Evolutionary conservation across 306 rosid genomes (phyloP).

Genomic region (Cajanus cajan): DNA sequence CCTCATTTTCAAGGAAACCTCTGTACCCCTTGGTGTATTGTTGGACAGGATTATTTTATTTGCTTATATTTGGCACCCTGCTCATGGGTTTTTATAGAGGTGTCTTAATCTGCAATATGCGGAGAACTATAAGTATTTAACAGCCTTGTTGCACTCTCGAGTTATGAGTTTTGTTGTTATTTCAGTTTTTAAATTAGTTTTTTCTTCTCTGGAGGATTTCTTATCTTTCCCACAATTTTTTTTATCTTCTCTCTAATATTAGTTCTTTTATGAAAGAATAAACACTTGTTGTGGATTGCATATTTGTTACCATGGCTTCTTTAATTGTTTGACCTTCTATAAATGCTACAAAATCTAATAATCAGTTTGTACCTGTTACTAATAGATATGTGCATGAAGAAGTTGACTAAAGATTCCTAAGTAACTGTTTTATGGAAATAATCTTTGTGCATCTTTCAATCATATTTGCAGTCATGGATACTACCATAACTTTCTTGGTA

Average conservation of each 20-base stretch:
- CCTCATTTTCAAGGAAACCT: not conserved
- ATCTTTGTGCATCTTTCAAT: not conserved
- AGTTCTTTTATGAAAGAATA: not conserved
- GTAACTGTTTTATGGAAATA: not conserved
- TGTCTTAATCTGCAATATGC: not conserved
- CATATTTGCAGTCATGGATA: not conserved
- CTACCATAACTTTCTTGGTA: not conserved
- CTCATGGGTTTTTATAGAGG: not conserved
- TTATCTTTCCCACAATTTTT: not conserved
- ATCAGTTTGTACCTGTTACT: not conserved
- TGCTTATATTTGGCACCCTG: not conserved
- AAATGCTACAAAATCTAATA: not conserved
- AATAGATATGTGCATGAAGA: slow-evolving; percentile 1
- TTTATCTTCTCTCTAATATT: not conserved
- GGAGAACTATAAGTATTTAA: not conserved
- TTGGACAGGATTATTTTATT: not conserved
- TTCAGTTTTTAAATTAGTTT: not conserved
- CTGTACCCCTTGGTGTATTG: not conserved
- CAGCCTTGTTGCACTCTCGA: not conserved
- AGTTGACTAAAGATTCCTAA: not conserved
- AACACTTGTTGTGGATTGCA: not conserved
- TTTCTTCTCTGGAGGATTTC: not conserved
- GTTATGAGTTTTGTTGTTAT: not conserved
- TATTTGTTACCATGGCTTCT: not conserved
- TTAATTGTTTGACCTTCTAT: slow-evolving; percentile 1